A percentile compares a stretch with the other conserved stretches of the same genome.
phyloP scores from a whole-genome alignment of 1,284 basidiomycete genomes.

The Sanghuangporus weigelae region DNA sequence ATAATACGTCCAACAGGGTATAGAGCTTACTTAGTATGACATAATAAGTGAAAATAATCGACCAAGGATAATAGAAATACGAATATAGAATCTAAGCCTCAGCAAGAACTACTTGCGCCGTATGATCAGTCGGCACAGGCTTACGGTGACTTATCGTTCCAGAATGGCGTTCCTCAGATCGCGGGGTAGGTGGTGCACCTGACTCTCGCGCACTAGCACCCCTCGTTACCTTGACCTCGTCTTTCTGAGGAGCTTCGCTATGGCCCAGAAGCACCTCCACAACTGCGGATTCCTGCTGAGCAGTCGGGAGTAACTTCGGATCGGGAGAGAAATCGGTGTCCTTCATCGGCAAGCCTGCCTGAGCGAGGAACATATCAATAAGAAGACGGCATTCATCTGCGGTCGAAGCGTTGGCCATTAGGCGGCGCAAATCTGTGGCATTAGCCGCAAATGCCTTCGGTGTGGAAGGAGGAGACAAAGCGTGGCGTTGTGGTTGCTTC shows the following conservation, averaged over 20 bases:
- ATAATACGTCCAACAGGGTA: background rate
- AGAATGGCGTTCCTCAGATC: conserved; percentile 7
- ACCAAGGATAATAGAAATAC: conserved; percentile 1
- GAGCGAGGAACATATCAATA: conserved; percentile 73
- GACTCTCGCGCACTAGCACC: background rate
- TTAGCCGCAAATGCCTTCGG: conserved; percentile 30
- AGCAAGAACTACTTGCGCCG: conserved; percentile 7
- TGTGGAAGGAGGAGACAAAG: conserved; percentile 17
- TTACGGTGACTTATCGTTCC: conserved; percentile 4
- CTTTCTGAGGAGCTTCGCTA: conserved; percentile 4
- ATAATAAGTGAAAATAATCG: conserved; percentile 9
- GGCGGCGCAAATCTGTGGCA: conserved; percentile 60
- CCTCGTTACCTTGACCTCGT: background rate
- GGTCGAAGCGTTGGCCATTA: conserved; percentile 67
- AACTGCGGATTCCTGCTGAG: conserved; percentile 11
- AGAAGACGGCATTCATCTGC: conserved; percentile 82
- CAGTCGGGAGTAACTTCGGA: background rate
- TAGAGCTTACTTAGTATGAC: background rate
- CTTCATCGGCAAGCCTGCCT: conserved; percentile 38
- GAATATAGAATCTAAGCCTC: conserved; percentile 13
- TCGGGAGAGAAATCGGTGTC: conserved; percentile 8
- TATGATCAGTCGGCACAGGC: background rate
- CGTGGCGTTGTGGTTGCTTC: conserved; percentile 12
- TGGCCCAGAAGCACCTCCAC: conserved; percentile 13
- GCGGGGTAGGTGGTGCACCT: conserved; percentile 9